Conservation (phyloP, 305 asterid genomes). For the Fraxinus dipetala region DNA sequence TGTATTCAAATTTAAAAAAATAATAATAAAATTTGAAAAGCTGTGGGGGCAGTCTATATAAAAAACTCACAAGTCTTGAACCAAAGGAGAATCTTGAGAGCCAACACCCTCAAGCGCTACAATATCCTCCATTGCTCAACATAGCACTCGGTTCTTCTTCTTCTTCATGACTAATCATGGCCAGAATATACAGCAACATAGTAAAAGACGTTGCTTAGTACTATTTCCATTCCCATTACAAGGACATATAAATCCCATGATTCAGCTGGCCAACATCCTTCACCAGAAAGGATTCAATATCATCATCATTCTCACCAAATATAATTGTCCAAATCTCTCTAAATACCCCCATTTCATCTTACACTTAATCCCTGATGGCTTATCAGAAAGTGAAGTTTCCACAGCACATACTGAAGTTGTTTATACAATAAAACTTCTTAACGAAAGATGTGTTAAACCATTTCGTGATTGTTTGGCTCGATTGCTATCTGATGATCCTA, state of each 20-base stretch:
- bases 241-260: constrained; percentile 49
- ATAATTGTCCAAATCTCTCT: constrained; percentile 34
- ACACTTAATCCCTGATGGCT: constrained; percentile 34
- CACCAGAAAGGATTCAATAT: constrained; percentile 45
- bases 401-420: not conserved
- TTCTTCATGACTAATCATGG: not conserved
- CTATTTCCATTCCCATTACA: constrained; percentile 42
- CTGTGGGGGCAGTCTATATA: not conserved
- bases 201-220: constrained; percentile 26
- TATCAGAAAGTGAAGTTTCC: constrained; percentile 12
- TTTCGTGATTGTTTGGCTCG: constrained; percentile 28
- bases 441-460: constrained; percentile 23
- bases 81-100: not conserved
- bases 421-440: constrained; percentile 20
- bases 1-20: too few relatives aligned
- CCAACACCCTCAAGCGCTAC: not conserved
- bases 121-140: not conserved
- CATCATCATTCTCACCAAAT: constrained; percentile 40
- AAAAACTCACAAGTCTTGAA: not conserved
- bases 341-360: constrained; percentile 48
- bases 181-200: not conserved
- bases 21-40: not conserved
- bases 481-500: constrained; percentile 16
- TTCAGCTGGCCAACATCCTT: constrained; percentile 43
- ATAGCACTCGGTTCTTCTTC: not conserved